Conservation (phyloP, 495 filamentous ascomycete species). For the Sporormia fimetaria region DNA sequence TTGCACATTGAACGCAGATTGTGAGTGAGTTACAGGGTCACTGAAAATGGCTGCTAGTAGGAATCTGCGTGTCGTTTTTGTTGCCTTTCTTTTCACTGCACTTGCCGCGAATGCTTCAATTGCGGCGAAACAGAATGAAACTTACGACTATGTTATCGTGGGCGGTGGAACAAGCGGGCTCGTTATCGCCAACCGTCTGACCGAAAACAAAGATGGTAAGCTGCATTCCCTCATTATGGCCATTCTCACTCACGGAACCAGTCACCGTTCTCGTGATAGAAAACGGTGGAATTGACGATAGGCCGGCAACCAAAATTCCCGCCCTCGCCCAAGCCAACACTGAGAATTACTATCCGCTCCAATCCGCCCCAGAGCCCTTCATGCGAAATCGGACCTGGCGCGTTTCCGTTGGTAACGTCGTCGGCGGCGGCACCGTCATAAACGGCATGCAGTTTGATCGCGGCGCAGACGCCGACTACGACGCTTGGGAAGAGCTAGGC, state of each 20-base stretch:
- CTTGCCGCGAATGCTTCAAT: conserved; percentile 2
- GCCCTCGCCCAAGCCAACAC: conserved; percentile 1
- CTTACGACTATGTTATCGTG: conserved; percentile 30
- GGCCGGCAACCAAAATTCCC: conserved; percentile 4
- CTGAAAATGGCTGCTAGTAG: too few relatives aligned
- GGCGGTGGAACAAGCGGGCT: conserved; percentile 36
- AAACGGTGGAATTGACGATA: conserved; percentile 13
- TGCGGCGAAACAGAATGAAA: neutral
- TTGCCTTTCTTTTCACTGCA: too few relatives aligned
- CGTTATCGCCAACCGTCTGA: conserved; percentile 35
- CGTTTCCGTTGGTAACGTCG: conserved; percentile 26
- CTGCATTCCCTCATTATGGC: neutral
- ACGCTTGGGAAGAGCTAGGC: conserved; percentile 23
- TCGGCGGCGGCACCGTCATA: conserved; percentile 37
- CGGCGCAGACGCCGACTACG: conserved; percentile 23
- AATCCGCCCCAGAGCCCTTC: conserved; percentile 2
- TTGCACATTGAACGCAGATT: too few relatives aligned
- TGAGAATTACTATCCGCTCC: conserved; percentile 1
- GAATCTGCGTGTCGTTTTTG: too few relatives aligned
- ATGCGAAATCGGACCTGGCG: conserved; percentile 1
- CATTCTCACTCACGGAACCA: neutral
- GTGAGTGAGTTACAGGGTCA: too few relatives aligned
- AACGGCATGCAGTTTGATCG: conserved; percentile 33
- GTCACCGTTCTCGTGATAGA: conserved; percentile 15
- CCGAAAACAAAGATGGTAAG: conserved; percentile 22